Conservation (phyloP, 306 rosid species). For the Boehmeria nivea region DNA sequence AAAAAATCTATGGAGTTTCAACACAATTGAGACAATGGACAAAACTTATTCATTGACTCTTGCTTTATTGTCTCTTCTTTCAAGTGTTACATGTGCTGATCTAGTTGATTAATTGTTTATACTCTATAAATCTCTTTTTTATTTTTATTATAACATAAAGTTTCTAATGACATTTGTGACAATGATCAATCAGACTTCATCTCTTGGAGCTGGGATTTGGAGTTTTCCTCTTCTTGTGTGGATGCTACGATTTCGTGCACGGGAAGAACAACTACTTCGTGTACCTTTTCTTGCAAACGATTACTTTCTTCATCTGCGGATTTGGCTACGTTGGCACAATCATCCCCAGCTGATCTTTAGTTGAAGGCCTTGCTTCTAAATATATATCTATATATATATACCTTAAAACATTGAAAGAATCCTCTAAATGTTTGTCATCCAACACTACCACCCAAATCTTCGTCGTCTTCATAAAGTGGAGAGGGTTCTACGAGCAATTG, state of each 20-base stretch:
- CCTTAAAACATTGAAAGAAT: conserved; percentile 10
- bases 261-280: conserved; percentile 90
- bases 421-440: conserved; percentile 27
- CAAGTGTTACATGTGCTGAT: no score
- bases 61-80: no score
- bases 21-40: no score
- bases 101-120: no score
- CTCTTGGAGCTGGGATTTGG: conserved; percentile 90
- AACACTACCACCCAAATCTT: conserved; percentile 21
- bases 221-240: conserved; percentile 76
- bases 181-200: conserved; percentile 47
- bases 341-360: conserved; percentile 47
- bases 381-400: conserved; percentile 10
- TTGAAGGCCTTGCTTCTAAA: background rate
- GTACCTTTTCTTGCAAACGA: conserved; percentile 91
- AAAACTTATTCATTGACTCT: no score
- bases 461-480: conserved; percentile 33
- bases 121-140: background rate
- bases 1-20: no score
- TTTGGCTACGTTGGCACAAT: conserved; percentile 95
- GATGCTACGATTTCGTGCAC: conserved; percentile 88
- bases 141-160: conserved; percentile 1
- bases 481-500: conserved; percentile 32
- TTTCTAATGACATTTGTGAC: conserved; percentile 10
- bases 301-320: conserved; percentile 75